Percentiles rank a stretch among this genome's conserved stretches.
phyloP scores from a whole-genome alignment of 441 rosid species.

The Macaranga tanarius region DNA sequence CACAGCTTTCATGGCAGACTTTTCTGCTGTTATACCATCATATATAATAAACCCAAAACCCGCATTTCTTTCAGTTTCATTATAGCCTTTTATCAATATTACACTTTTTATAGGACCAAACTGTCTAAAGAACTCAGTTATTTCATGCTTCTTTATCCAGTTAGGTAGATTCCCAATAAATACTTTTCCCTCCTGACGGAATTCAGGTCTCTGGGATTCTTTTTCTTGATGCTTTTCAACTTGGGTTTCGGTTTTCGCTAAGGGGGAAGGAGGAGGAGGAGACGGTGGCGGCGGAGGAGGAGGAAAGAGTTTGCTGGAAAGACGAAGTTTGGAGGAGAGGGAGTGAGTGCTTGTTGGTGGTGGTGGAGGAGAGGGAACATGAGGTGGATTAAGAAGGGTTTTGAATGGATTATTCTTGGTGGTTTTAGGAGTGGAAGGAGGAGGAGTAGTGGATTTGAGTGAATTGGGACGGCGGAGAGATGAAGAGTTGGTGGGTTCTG shows the following conservation, averaged over 20 bases:
- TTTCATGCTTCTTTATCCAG: conserved; percentile 78
- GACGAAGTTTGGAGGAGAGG: conserved; percentile 68
- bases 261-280: conserved; percentile 21
- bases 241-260: not conserved
- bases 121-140: conserved; percentile 72
- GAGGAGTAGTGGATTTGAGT: conserved; percentile 25
- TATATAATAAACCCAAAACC: conserved; percentile 91
- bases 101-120: conserved; percentile 78
- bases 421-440: conserved; percentile 27
- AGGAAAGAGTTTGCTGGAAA: conserved; percentile 73
- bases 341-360: conserved; percentile 31
- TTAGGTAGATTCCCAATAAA: conserved; percentile 83
- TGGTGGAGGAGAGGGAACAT: conserved; percentile 19
- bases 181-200: conserved; percentile 75
- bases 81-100: conserved; percentile 68
- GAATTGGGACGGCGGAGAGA: conserved; percentile 55
- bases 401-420: conserved; percentile 55
- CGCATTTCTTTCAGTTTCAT: conserved; percentile 61
- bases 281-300: conserved; percentile 52
- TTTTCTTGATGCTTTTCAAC: conserved; percentile 29
- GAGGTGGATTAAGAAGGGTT: conserved; percentile 26
- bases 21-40: conserved; percentile 46
- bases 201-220: conserved; percentile 33
- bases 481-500: conserved; percentile 29
- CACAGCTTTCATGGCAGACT: conserved; percentile 73